A percentile compares a stretch with the other conserved stretches of the same genome.
Conservation (phyloP, 1,284 basidiomycete species). For the Pseudozyma hubeiensis region DNA sequence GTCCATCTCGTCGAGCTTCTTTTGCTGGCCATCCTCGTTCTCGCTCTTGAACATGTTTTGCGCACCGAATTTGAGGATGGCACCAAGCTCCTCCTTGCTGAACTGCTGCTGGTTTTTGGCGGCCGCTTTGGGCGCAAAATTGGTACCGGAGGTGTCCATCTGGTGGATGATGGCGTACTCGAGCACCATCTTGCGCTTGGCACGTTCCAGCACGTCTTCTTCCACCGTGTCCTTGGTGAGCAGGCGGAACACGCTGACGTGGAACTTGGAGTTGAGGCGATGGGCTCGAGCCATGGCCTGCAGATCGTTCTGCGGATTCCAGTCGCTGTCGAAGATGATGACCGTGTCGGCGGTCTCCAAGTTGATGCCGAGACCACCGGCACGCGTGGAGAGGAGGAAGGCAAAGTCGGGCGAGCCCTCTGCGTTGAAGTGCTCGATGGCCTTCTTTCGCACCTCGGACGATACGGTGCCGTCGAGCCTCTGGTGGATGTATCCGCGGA, state of each 20-base stretch:
- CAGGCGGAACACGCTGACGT: slow-evolving; percentile 96
- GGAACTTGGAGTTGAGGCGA: slow-evolving; percentile 76
- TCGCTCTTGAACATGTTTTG: slow-evolving; percentile 99
- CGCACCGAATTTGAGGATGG: slow-evolving; percentile 99
- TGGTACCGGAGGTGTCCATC: slow-evolving; percentile 98
- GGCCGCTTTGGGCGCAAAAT: slow-evolving; percentile 80
- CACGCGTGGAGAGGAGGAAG: slow-evolving; percentile 66
- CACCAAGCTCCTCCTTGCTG: slow-evolving; percentile 96
- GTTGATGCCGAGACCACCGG: slow-evolving; percentile 68
- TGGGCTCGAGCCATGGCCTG: slow-evolving; percentile 97
- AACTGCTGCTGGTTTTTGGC: slow-evolving; percentile 74
- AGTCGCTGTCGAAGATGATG: slow-evolving; percentile 89
- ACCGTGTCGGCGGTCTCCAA: slow-evolving; percentile 92
- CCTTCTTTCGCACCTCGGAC: slow-evolving; percentile 84
- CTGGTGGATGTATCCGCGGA: slow-evolving; percentile 86
- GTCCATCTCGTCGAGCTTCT: slow-evolving; percentile 99
- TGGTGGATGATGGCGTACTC: slow-evolving; percentile 99
- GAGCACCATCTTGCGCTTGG: slow-evolving; percentile 99
- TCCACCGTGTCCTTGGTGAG: slow-evolving; percentile 99
- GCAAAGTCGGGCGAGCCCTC: slow-evolving; percentile 77
- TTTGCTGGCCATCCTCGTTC: slow-evolving; percentile 83
- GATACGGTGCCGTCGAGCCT: slow-evolving; percentile 81
- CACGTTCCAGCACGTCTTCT: slow-evolving; percentile 96
- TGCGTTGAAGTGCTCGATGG: slow-evolving; percentile 82
- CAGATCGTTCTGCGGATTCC: slow-evolving; percentile 98